Base-by-base conservation (phyloP, 345 rosid genomes). In the Theobroma cacao region DNA sequence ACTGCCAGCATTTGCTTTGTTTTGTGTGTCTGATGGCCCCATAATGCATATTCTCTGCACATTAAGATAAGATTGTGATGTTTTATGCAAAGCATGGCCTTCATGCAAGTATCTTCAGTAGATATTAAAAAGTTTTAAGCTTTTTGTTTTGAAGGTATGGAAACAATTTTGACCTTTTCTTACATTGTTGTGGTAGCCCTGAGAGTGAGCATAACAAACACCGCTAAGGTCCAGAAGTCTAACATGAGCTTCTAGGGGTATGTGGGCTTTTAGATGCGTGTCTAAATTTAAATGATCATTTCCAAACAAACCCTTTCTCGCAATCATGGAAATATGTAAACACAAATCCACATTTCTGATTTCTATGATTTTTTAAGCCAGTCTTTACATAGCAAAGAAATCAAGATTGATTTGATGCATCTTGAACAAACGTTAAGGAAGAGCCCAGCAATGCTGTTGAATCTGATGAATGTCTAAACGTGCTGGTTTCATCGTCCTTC, bases 1-100 rank as follows among this genome's bases (percentile, higher is more conserved):
- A 89, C 79, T 5, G 55, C 89, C 89, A 12, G 89, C 91, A 81
- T 91, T 91, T 65, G 92, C 92, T 80, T 91, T 91, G 75, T 85
- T n/a, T n/a, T n/a, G n/a, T n/a, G 79, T 14, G 83, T 81, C 65
- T 89, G 78, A 78, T 88, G 78, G 73, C 94, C 92, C 92, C 92
- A 86, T 18, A 89, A 52, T 72, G 92, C 94, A 59, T 90, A 90
- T 74, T 90, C 91, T 74, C 88, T 85, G 83, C 80, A 79, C 3
- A 68, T 50, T 41, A 75, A 53, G 53, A 61, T 61, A n/a, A n/a
- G n/a, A n/a, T n/a, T 2, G 34, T 4, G 41, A 45, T 22, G 65
- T 34, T 20, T 7, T 50, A 52, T 3, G 20, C 11, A 50, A 72
- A 52, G 59, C 45, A 24, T 55, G 38, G 20, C 18, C 13, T 74